Evolutionary conservation across 768 basidiomycete species (phyloP), one percentile per base, ranked within the genome.

Genomic region (Clitopilus passeckerianus): DNA sequence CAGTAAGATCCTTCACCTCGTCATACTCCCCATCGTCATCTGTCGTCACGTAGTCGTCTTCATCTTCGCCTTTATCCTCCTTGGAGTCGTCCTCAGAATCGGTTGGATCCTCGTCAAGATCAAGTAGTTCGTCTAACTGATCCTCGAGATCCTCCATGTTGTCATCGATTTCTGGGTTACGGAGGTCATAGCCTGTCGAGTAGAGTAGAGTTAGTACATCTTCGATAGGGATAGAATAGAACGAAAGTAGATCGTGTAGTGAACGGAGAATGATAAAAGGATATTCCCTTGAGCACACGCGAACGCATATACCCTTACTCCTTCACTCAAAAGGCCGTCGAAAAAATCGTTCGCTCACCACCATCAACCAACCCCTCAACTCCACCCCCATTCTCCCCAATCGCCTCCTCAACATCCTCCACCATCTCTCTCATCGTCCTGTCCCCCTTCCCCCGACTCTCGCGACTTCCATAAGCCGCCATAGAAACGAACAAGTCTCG

Each of bases 401-500:
- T 67, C 10, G 71, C 61, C 16, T 72, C 61, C 35, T 84, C 82
- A 54, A 89, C 82, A 59, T 88, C 86, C n/a, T 76, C 72, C 20
- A 89, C 69, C 78, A 88, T 86, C 37, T 30, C 27, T 7, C 6
- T 79, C 74, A 0, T 79, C 76, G 14, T 87, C 71, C 54, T 63
- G 61, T 43, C 71, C 65, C 50, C 68, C 61, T 34, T 74, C 71
- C 18, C 53, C 63, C 62, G 6, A 53, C 30, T 63, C 67, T 60
- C 64, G 65, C 57, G 41, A 70, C 57, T 63, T 76, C 68, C 60
- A 18, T 16, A 70, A 0, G 79, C 77, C 7, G 84, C 76, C 68
- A 89, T 71, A 23, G 79, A 80, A 8, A 89, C 66, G 61, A 89
- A 82, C 18, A 89, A 74, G 60, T 89, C 88, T 6, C 87, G 78